phyloP scores from a whole-genome alignment of 169 alveolate genomes.

The Theileria annulata region DNA sequence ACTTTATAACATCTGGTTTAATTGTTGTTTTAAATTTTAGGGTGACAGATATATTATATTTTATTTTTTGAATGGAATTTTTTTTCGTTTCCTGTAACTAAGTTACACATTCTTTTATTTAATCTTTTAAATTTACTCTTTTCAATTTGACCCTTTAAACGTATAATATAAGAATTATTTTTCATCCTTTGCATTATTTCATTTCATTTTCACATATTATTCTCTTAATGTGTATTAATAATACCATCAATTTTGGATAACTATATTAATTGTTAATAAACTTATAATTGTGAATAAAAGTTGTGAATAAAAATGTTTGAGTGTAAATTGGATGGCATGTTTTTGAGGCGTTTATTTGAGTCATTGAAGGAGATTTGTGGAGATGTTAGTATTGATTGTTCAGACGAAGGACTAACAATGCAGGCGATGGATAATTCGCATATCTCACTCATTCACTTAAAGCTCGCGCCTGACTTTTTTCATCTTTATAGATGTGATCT shows the following conservation, averaged over 20 bases:
- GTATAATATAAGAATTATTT: too few relatives aligned
- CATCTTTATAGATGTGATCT: constrained; percentile 87
- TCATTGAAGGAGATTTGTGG: constrained; percentile 85
- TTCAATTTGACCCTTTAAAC: not conserved
- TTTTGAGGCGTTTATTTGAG: constrained; percentile 77
- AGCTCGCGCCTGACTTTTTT: constrained; percentile 84
- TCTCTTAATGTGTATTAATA: not conserved
- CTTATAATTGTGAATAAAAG: not conserved
- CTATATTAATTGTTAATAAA: too few relatives aligned
- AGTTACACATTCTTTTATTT: constrained; percentile 2
- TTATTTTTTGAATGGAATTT: not conserved
- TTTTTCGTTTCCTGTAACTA: not conserved
- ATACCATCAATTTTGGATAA: too few relatives aligned
- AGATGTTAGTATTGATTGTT: constrained; percentile 87
- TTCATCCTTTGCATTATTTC: not conserved
- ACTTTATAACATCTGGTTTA: not conserved
- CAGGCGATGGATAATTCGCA: constrained; percentile 91
- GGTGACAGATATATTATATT: not conserved
- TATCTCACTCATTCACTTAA: constrained; percentile 83
- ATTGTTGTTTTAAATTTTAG: not conserved
- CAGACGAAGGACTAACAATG: constrained; percentile 84
- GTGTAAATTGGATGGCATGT: constrained; percentile 78
- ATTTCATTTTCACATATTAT: not conserved
- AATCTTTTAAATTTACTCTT: not conserved
- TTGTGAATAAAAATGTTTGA: constrained; percentile 67